phyloP scores from a whole-genome alignment of 2,329 filamentous ascomycete species.

The Beauveria australis region DNA sequence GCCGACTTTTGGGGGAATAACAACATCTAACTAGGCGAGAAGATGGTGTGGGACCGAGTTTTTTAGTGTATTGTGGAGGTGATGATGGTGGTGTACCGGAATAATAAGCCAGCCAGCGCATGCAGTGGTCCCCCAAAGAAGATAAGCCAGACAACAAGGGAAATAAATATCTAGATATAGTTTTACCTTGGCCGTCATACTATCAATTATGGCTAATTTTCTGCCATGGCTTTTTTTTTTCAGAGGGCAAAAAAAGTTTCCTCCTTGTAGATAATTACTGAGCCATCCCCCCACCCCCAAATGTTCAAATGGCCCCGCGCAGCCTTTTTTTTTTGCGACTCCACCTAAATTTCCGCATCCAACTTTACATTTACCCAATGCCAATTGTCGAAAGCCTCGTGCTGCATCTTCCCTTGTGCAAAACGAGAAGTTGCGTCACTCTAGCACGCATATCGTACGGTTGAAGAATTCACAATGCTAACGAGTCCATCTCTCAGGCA shows the following conservation, averaged over 20 bases:
- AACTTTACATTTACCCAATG: neutral
- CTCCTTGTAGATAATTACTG: neutral
- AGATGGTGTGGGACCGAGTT: neutral
- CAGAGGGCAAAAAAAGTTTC: no score
- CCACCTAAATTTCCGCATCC: slow-evolving; percentile 1
- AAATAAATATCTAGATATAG: no score
- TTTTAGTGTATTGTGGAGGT: neutral
- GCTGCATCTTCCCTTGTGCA: neutral
- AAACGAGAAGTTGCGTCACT: neutral
- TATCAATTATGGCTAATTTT: no score
- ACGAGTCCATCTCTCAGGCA: no score
- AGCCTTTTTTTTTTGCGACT: neutral
- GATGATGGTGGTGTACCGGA: neutral
- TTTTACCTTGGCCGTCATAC: no score
- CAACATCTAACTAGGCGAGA: neutral
- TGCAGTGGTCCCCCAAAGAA: neutral
- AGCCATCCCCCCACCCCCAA: neutral
- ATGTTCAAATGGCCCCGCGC: neutral
- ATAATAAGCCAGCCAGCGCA: neutral
- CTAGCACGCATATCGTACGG: no score
- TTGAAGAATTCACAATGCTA: no score
- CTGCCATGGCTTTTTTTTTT: no score
- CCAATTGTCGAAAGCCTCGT: neutral
- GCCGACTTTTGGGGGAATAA: neutral
- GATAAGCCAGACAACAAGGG: no score